A percentile compares a stretch with the other conserved stretches of the same genome.
Conservation (phyloP, 352 stramenopile genomes). For the Stephanocyclus meneghinianus region DNA sequence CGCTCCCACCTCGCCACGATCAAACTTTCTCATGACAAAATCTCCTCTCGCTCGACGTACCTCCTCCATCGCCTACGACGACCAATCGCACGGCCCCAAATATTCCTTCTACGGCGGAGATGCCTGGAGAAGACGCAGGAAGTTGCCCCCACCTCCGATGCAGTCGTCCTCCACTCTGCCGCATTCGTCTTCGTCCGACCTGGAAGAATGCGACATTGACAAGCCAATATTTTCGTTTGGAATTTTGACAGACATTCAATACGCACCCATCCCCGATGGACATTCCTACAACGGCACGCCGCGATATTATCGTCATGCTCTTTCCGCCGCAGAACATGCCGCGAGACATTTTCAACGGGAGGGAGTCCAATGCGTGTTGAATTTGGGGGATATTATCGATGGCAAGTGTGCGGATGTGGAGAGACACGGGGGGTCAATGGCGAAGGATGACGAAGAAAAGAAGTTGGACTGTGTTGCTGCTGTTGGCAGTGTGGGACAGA, state of each 20-base stretch:
- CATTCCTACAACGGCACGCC: slow-evolving; percentile 60
- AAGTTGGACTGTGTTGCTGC: background rate
- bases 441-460: slow-evolving; percentile 10
- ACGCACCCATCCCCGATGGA: slow-evolving; percentile 79
- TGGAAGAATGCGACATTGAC: background rate
- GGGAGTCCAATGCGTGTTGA: slow-evolving; percentile 65
- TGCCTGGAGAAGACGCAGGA: slow-evolving; percentile 27
- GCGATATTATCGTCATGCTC: slow-evolving; percentile 77
- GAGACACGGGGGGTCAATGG: slow-evolving; percentile 27
- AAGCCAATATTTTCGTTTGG: slow-evolving; percentile 51
- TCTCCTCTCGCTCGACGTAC: slow-evolving; percentile 10
- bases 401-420: slow-evolving; percentile 68
- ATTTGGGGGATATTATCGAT: slow-evolving; percentile 82
- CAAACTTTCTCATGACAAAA: background rate
- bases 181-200: background rate
- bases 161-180: background rate
- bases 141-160: slow-evolving; percentile 4
- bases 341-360: slow-evolving; percentile 70
- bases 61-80: slow-evolving; percentile 41
- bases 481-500: slow-evolving; percentile 30
- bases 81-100: background rate
- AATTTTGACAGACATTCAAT: slow-evolving; percentile 79
- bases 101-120: slow-evolving; percentile 24
- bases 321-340: slow-evolving; percentile 54
- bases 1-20: background rate